Evolutionary conservation across 2,329 filamentous ascomycete species (phyloP).

Genomic region (Eutypella sp.): DNA sequence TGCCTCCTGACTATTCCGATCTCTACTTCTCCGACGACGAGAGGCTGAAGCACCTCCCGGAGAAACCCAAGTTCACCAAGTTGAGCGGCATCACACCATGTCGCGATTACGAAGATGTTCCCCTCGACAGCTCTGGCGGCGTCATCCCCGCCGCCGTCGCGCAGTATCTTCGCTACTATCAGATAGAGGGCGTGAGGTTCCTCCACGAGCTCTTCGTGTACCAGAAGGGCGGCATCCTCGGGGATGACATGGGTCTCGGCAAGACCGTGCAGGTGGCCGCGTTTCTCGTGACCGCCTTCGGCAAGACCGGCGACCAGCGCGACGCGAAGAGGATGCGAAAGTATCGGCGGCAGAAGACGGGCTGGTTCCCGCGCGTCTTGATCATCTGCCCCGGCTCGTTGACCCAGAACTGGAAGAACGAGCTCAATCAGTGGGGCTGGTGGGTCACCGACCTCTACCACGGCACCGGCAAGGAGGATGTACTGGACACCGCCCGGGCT

Average conservation of each 20-base stretch:
- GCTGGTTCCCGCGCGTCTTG: conserved; percentile 79
- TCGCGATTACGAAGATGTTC: conserved; percentile 68
- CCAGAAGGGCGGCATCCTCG: conserved; percentile 84
- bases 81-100: conserved; percentile 56
- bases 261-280: conserved; percentile 96
- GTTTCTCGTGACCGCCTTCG: conserved; percentile 86
- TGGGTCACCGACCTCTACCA: conserved; percentile 86
- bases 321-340: conserved; percentile 86
- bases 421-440: conserved; percentile 89
- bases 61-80: conserved; percentile 64
- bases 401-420: conserved; percentile 86
- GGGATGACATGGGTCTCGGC: conserved; percentile 95
- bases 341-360: conserved; percentile 56
- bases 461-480: conserved; percentile 62
- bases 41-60: conserved; percentile 53
- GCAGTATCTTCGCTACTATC: conserved; percentile 88
- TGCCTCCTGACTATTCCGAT: conserved; percentile 73
- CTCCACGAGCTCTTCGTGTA: conserved; percentile 86
- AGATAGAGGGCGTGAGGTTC: conserved; percentile 79
- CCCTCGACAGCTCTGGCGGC: conserved; percentile 69
- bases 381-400: conserved; percentile 86
- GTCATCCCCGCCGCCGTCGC: conserved; percentile 84
- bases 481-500: conserved; percentile 65
- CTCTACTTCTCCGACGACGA: conserved; percentile 73
- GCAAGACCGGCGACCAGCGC: conserved; percentile 84